Evolutionary conservation across 805 yeast genomes (phyloP), one percentile per base, ranked within the genome.

Genomic region (Candida ficus): DNA sequence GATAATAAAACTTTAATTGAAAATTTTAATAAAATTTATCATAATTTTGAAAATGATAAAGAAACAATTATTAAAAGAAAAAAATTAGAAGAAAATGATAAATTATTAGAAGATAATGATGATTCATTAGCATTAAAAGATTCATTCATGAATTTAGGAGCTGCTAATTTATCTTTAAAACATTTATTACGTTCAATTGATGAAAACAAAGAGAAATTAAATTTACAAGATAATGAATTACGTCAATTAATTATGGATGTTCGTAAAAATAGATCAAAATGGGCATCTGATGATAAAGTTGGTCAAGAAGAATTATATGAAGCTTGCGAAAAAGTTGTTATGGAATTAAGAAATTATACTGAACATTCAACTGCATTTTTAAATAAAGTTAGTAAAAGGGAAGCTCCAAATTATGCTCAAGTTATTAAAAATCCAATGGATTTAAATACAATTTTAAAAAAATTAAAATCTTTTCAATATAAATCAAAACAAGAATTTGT

Each of bases 301-400:
- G 99, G 99, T 7, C 99, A 93, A 63, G 99, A 93, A 58, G 99
- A 95, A 60, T 71, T 93, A 18, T 93, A 93, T 56, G 99, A 95
- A 52, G 96, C 97, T 0, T 91, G 97, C 54, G 99, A 93, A 53
- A 90, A 89, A 56, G 99, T 93, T 1, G 90, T 91, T 0, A 66
- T 81, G 48, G 98, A 93, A 53, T 66, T 93, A 25, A 73, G 99
- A 56, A 86, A 91, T 7, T 87, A 83, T 51, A 91, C 99, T 0
- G 97, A 93, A 56, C 98, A 93, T 62, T 89, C 97, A 0, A 89
- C 97, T 1, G 95, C 98, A 0, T 93, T 93, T 56, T 69, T 93
- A 49, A 93, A 90, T 63, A 86, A 87, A 57, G 99, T 93, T n/a
- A 87, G 93, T 43, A 93, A 93, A 58, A 74, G 99, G 41, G 99